phyloP scores from a whole-genome alignment of 768 basidiomycete species.

The Russula ochroleuca region DNA sequence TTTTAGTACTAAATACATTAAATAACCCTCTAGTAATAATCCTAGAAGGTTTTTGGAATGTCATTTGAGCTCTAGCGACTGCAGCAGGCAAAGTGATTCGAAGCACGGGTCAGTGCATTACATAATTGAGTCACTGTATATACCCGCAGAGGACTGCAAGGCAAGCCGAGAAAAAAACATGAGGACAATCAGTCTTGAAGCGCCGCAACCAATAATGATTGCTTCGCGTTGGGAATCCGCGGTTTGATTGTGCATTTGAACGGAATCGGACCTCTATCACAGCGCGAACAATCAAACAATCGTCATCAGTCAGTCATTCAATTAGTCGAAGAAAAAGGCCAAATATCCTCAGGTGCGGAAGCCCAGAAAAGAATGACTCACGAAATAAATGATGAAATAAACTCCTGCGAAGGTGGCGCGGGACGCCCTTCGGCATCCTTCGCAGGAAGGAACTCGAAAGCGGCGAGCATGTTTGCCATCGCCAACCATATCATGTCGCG shows the following conservation, averaged over 20 bases:
- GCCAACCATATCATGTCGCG: conserved; percentile 4
- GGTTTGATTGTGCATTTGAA: conserved; percentile 19
- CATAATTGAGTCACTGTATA: too few species aligned
- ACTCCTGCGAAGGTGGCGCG: conserved; percentile 1
- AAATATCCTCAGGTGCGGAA: too few species aligned
- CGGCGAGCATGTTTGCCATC: conserved; percentile 18
- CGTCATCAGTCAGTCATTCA: background rate
- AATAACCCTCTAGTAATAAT: too few species aligned
- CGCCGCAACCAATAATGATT: background rate
- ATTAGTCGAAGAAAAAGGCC: too few species aligned
- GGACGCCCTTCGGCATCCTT: conserved; percentile 11
- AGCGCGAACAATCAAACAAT: background rate
- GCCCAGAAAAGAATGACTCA: conserved; percentile 1
- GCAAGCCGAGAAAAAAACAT: background rate
- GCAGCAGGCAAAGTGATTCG: too few species aligned
- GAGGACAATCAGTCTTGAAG: conserved; percentile 5
- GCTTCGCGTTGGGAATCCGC: conserved; percentile 1
- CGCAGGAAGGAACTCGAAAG: conserved; percentile 17
- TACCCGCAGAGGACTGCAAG: background rate
- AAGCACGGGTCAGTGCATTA: too few species aligned
- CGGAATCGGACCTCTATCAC: conserved; percentile 14
- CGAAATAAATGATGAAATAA: background rate
- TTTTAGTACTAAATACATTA: too few species aligned
- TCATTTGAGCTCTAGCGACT: too few species aligned
- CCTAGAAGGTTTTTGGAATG: too few species aligned